phyloP scores from a whole-genome alignment of 2,329 filamentous ascomycete species.

The Ophiosphaerella herpotricha region DNA sequence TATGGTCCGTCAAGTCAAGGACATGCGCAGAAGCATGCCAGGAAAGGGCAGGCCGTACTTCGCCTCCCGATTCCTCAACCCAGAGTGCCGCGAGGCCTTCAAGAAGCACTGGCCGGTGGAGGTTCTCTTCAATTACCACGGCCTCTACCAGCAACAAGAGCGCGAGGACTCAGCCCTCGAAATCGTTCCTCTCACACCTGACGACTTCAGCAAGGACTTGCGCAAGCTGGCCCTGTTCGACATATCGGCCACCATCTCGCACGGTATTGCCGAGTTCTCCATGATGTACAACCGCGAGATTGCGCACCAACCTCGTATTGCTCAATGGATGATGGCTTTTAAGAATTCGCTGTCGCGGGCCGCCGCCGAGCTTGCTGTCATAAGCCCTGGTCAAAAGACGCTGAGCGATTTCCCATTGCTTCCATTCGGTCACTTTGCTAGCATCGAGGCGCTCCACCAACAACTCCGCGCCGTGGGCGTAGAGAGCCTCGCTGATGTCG shows the following conservation, averaged over 20 bases:
- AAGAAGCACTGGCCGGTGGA: slow-evolving; percentile 48
- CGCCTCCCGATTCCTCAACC: background rate
- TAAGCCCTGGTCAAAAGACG: slow-evolving; percentile 5
- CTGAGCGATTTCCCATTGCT: slow-evolving; percentile 21
- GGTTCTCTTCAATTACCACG: slow-evolving; percentile 60
- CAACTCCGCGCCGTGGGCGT: slow-evolving; percentile 6
- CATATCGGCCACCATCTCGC: slow-evolving; percentile 8
- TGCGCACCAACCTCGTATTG: slow-evolving; percentile 14
- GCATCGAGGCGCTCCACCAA: slow-evolving; percentile 7
- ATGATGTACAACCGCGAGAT: slow-evolving; percentile 16
- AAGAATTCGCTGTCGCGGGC: slow-evolving; percentile 7
- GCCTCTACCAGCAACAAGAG: slow-evolving; percentile 53
- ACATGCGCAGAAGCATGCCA: slow-evolving; percentile 6
- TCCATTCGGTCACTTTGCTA: slow-evolving; percentile 14
- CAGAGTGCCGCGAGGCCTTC: background rate
- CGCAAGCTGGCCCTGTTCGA: slow-evolving; percentile 14
- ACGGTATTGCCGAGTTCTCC: slow-evolving; percentile 8
- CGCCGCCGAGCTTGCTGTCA: background rate
- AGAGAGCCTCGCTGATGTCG: slow-evolving; percentile 9
- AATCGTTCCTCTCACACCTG: background rate
- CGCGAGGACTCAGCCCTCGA: slow-evolving; percentile 51
- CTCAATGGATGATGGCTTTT: slow-evolving; percentile 17
- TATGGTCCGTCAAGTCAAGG: slow-evolving; percentile 26
- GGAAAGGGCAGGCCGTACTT: slow-evolving; percentile 1
- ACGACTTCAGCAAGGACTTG: slow-evolving; percentile 3